A percentile compares a stretch with the other conserved stretches of the same genome.
phyloP scores from a whole-genome alignment of 1,284 basidiomycete genomes.

The Athelia psychrophila region DNA sequence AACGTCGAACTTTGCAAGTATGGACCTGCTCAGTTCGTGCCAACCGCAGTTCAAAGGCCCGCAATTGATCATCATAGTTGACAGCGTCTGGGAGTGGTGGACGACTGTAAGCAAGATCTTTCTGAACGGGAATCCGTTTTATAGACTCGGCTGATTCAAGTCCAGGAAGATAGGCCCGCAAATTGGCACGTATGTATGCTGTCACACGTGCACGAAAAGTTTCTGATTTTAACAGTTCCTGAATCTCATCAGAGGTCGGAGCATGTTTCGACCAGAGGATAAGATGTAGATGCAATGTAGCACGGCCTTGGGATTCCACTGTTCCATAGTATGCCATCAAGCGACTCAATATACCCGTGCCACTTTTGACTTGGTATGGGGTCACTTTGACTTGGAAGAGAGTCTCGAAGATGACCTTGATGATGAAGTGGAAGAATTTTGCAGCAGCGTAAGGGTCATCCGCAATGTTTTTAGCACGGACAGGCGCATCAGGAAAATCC shows the following conservation, averaged over 20 bases:
- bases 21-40: conserved; percentile 28
- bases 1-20: conserved; percentile 21
- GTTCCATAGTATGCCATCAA: conserved; percentile 23
- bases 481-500: too few relatives aligned
- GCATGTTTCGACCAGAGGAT: conserved; percentile 24
- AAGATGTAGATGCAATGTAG: conserved; percentile 25
- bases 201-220: conserved; percentile 21
- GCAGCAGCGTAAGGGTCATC: conserved; percentile 29
- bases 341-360: conserved; percentile 17
- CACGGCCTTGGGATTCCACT: conserved; percentile 27
- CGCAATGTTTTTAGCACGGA: conserved; percentile 22
- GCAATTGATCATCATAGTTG: conserved; percentile 5
- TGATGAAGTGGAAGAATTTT: conserved; percentile 28
- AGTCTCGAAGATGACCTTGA: conserved; percentile 18
- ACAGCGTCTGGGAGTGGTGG: conserved; percentile 11
- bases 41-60: conserved; percentile 8
- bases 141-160: conserved; percentile 11
- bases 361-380: conserved; percentile 9
- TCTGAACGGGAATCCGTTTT: conserved; percentile 7
- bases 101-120: conserved; percentile 13
- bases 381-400: conserved; percentile 9
- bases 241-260: conserved; percentile 24
- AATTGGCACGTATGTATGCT: conserved; percentile 24
- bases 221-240: conserved; percentile 15
- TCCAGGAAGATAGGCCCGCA: conserved; percentile 22